Evolutionary conservation across 208 protist genomes (phyloP).

Genomic region (Pavlovales sp.): DNA sequence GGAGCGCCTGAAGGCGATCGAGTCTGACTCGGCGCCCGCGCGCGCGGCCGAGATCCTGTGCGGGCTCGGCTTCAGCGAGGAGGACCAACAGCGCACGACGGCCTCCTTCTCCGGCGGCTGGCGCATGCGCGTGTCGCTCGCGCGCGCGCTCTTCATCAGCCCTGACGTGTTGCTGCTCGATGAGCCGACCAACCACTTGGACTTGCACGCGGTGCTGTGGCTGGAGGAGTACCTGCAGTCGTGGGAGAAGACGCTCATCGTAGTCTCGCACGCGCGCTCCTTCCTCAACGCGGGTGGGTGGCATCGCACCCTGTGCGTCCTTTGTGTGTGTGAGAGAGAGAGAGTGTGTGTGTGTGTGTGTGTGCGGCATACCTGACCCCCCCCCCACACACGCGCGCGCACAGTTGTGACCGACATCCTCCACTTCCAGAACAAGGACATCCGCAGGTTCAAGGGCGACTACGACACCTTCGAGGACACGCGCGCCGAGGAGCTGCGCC

Average conservation of each 20-base stretch:
- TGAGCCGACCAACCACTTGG: slow-evolving; percentile 70
- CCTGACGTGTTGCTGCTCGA: slow-evolving; percentile 90
- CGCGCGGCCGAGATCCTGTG: slow-evolving; percentile 61
- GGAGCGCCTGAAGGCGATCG: slow-evolving; percentile 85
- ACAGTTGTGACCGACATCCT: slow-evolving; percentile 85
- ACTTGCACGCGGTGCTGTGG: slow-evolving; percentile 52
- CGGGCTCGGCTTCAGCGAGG: slow-evolving; percentile 45
- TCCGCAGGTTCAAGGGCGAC: slow-evolving; percentile 83
- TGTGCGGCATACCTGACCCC: too few species aligned
- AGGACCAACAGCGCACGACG: slow-evolving; percentile 9
- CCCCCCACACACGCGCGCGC: too few species aligned
- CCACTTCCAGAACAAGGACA: slow-evolving; percentile 78
- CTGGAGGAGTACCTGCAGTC: slow-evolving; percentile 42
- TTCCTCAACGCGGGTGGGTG: slow-evolving; percentile 37
- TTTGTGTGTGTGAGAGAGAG: too few species aligned
- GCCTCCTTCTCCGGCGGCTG: slow-evolving; percentile 69
- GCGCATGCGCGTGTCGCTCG: slow-evolving; percentile 81
- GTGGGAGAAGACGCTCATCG: slow-evolving; percentile 80
- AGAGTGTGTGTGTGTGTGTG: too few species aligned
- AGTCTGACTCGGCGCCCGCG: slow-evolving; percentile 49
- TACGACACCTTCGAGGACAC: slow-evolving; percentile 71
- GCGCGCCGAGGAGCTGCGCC: slow-evolving; percentile 49
- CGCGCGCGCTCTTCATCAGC: slow-evolving; percentile 83
- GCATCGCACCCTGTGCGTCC: background rate
- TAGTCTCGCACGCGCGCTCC: slow-evolving; percentile 86